Evolutionary conservation across 2,329 filamentous ascomycete species (phyloP).

Genomic region (Colletotrichum sp.): DNA sequence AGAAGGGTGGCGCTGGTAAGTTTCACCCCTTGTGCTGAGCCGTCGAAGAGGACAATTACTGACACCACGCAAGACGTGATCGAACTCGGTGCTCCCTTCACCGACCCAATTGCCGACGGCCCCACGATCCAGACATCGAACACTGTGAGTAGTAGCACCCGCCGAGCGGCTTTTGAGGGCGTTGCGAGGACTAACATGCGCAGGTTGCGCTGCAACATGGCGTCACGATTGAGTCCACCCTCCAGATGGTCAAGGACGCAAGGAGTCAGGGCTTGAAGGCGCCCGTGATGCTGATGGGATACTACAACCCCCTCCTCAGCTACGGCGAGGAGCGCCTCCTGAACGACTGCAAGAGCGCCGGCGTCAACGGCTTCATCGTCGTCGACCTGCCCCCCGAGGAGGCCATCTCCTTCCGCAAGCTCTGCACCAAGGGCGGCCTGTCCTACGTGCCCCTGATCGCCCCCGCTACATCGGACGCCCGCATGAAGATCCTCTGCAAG

Average conservation of each 20-base stretch:
- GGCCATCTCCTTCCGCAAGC: slow-evolving; percentile 87
- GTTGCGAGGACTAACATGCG: neutral
- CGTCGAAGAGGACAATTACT: neutral
- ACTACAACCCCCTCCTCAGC: slow-evolving; percentile 94
- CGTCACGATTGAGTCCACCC: slow-evolving; percentile 79
- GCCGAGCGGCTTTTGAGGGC: neutral
- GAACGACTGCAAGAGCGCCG: slow-evolving; percentile 80
- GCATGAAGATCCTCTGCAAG: slow-evolving; percentile 95
- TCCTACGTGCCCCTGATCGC: slow-evolving; percentile 98
- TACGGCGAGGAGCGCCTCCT: slow-evolving; percentile 94
- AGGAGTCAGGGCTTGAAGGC: slow-evolving; percentile 77
- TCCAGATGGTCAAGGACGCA: slow-evolving; percentile 85
- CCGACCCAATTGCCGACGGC: slow-evolving; percentile 96
- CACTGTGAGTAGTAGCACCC: slow-evolving; percentile 62
- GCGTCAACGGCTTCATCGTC: slow-evolving; percentile 95
- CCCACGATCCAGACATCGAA: slow-evolving; percentile 97
- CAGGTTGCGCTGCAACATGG: slow-evolving; percentile 82
- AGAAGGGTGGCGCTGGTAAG: slow-evolving; percentile 89
- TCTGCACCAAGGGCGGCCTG: slow-evolving; percentile 79
- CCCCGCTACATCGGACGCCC: slow-evolving; percentile 86
- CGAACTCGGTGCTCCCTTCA: slow-evolving; percentile 95
- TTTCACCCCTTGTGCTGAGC: neutral
- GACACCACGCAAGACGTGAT: slow-evolving; percentile 73
- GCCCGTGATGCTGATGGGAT: slow-evolving; percentile 95
- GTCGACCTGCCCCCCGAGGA: slow-evolving; percentile 96